Percentiles rank a stretch among this genome's conserved stretches.
Evolutionary conservation across 768 basidiomycete species (phyloP).

Genomic region (Rhodocollybia butyracea): DNA sequence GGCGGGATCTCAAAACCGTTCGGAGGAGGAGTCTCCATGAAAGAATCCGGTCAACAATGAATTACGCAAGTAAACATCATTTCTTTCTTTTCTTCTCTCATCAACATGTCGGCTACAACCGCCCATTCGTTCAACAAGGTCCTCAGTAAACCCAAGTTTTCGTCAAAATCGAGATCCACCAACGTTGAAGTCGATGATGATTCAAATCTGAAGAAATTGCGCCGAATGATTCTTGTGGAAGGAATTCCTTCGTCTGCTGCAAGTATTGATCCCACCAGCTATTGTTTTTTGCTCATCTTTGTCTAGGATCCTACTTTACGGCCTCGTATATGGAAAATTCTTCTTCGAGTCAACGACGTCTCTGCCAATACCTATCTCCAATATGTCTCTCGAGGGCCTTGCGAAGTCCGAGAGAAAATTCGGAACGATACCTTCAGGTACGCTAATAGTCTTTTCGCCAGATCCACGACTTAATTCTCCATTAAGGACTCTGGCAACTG

Average conservation of each 20-base stretch:
- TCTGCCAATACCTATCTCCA: slow-evolving; percentile 71
- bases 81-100: neutral
- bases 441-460: slow-evolving; percentile 4
- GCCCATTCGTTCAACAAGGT: slow-evolving; percentile 80
- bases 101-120: neutral
- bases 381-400: slow-evolving; percentile 81
- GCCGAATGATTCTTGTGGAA: slow-evolving; percentile 86
- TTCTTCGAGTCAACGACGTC: slow-evolving; percentile 77
- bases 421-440: slow-evolving; percentile 95
- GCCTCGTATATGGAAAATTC: slow-evolving; percentile 91
- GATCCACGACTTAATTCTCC: neutral
- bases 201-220: slow-evolving; percentile 63
- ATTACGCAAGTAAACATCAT: no score
- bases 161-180: neutral
- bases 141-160: slow-evolving; percentile 59
- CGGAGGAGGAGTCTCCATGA: neutral
- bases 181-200: slow-evolving; percentile 71
- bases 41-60: neutral
- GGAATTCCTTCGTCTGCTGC: slow-evolving; percentile 78
- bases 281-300: neutral
- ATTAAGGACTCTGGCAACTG: slow-evolving; percentile 85
- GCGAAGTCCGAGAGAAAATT: slow-evolving; percentile 87
- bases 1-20: neutral
- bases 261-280: neutral
- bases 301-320: slow-evolving; percentile 82